Percentiles rank a stretch among this genome's conserved stretches.
phyloP scores from a whole-genome alignment of 192 early-diverging fungal species.

The Podochytrium sp. region DNA sequence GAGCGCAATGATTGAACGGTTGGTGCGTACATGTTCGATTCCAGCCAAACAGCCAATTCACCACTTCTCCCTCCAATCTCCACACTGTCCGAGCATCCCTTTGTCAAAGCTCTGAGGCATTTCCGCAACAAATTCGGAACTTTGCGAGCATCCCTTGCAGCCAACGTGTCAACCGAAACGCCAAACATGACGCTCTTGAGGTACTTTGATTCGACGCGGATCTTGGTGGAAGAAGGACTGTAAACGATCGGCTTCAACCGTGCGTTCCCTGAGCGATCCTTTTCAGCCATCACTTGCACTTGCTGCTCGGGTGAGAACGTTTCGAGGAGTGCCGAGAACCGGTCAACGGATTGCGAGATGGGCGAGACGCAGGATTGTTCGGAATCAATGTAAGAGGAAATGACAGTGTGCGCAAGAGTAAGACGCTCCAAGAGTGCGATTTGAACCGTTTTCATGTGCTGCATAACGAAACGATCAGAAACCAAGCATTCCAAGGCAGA shows the following conservation, averaged over 20 bases:
- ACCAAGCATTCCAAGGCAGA: neutral
- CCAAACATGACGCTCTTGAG: constrained; percentile 36
- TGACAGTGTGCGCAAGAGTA: constrained; percentile 32
- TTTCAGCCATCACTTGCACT: constrained; percentile 45
- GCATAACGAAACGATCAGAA: too few relatives aligned
- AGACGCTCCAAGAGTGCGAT: constrained; percentile 35
- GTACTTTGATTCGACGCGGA: neutral
- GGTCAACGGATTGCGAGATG: constrained; percentile 22
- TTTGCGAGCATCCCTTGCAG: neutral
- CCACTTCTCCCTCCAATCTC: neutral
- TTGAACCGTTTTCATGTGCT: constrained; percentile 43
- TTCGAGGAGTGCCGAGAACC: constrained; percentile 42
- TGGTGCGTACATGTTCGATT: constrained; percentile 24
- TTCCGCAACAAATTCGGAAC: constrained; percentile 42
- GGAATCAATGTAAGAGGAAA: constrained; percentile 32
- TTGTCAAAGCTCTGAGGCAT: constrained; percentile 28
- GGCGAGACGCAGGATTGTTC: constrained; percentile 33
- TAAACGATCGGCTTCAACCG: constrained; percentile 39
- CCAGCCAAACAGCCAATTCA: constrained; percentile 45
- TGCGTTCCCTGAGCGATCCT: constrained; percentile 43
- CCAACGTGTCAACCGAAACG: constrained; percentile 37
- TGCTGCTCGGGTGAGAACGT: constrained; percentile 42
- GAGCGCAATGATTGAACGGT: constrained; percentile 34
- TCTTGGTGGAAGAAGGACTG: constrained; percentile 3
- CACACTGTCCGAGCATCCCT: constrained; percentile 11